A percentile compares a stretch with the other conserved stretches of the same genome.
Conservation (phyloP, 2,329 filamentous ascomycete genomes). For the Fusarium scirpi region DNA sequence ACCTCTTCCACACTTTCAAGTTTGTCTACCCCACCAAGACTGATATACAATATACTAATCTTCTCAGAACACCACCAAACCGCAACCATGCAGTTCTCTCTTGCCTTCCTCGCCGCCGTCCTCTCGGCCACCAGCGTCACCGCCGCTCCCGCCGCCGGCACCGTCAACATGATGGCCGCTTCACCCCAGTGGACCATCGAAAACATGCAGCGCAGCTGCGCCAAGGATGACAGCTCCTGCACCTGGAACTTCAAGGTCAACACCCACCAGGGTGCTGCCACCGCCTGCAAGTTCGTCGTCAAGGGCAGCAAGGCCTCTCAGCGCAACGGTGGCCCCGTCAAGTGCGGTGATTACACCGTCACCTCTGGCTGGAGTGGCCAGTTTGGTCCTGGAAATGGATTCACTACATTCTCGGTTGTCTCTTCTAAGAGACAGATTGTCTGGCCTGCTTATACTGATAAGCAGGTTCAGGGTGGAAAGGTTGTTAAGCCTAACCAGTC, state of each 20-base stretch:
- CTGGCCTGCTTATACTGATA: conserved; percentile 66
- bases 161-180: conserved; percentile 56
- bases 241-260: conserved; percentile 59
- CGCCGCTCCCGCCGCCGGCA: conserved; percentile 48
- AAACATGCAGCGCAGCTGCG: conserved; percentile 55
- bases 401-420: conserved; percentile 65
- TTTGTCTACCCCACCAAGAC: neutral
- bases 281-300: conserved; percentile 46
- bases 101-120: conserved; percentile 51
- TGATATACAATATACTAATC: neutral
- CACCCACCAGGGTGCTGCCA: conserved; percentile 56
- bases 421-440: conserved; percentile 55
- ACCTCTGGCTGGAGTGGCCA: conserved; percentile 67
- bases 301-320: conserved; percentile 51
- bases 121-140: conserved; percentile 49
- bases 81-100: conserved; percentile 58
- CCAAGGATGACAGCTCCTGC: conserved; percentile 53
- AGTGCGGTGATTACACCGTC: conserved; percentile 63
- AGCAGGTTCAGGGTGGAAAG: conserved; percentile 57
- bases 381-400: conserved; percentile 64
- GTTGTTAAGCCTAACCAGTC: conserved; percentile 62
- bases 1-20: neutral
- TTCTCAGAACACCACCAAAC: conserved; percentile 2
- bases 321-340: conserved; percentile 53
- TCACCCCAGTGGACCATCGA: conserved; percentile 57